Conservation (phyloP, 2,329 filamentous ascomycete species). For the Alternaria arbusti region DNA sequence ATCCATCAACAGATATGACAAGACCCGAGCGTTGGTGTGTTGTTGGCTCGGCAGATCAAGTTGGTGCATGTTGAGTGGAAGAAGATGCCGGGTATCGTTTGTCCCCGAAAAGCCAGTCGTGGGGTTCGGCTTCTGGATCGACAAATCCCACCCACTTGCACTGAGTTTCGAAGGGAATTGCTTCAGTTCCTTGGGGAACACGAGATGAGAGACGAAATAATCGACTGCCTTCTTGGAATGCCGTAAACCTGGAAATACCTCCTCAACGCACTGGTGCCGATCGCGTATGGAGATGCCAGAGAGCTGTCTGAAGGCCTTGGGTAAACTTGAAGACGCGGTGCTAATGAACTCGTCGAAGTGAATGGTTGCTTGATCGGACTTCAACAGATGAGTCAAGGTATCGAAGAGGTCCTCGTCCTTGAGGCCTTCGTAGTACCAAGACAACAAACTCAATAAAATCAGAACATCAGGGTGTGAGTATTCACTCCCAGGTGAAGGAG, state of each 20-base stretch:
- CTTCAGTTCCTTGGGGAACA: slow-evolving; percentile 67
- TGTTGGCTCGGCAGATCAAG: slow-evolving; percentile 60
- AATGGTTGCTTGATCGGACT: slow-evolving; percentile 58
- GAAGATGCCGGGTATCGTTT: slow-evolving; percentile 64
- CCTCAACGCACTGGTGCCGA: slow-evolving; percentile 51
- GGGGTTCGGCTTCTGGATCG: slow-evolving; percentile 52
- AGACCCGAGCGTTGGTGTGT: slow-evolving; percentile 72
- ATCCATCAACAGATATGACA: slow-evolving; percentile 62
- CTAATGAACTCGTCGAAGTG: slow-evolving; percentile 62
- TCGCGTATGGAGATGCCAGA: slow-evolving; percentile 55
- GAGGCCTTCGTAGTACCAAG: slow-evolving; percentile 71
- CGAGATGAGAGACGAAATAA: slow-evolving; percentile 65
- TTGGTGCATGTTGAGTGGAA: slow-evolving; percentile 65
- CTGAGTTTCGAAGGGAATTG: slow-evolving; percentile 70
- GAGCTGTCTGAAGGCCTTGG: slow-evolving; percentile 49
- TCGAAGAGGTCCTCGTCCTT: slow-evolving; percentile 56
- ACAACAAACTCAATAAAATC: slow-evolving; percentile 69
- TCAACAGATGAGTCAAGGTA: slow-evolving; percentile 56
- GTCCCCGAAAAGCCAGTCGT: slow-evolving; percentile 75
- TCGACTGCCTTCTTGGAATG: slow-evolving; percentile 64
- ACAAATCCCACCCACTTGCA: slow-evolving; percentile 72
- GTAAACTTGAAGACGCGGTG: slow-evolving; percentile 28
- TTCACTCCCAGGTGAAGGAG: slow-evolving; percentile 67
- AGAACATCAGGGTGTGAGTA: slow-evolving; percentile 73
- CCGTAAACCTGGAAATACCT: slow-evolving; percentile 62